Conservation (phyloP, 2,329 filamentous ascomycete genomes). For the Penicillium occitanis region DNA sequence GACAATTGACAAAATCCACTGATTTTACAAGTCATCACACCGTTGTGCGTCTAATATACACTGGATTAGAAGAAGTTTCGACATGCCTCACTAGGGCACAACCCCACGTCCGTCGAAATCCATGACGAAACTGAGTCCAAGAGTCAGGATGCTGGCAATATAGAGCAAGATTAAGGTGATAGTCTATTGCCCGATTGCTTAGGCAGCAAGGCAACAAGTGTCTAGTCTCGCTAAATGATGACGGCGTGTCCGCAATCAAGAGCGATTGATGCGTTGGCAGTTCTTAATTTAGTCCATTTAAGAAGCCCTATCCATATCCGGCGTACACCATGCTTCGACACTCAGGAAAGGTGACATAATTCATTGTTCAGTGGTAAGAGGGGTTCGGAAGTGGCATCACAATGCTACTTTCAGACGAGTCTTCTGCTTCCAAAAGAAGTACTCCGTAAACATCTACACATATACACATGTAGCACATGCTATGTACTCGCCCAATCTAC, state of each 20-base stretch:
- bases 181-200: conserved; percentile 1
- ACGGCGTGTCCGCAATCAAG: background rate
- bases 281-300: background rate
- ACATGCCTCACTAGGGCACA: conserved; percentile 7
- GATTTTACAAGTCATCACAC: background rate
- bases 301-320: background rate
- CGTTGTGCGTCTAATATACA: background rate
- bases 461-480: background rate
- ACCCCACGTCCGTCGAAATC: background rate
- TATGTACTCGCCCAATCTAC: background rate
- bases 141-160: background rate
- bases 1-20: background rate
- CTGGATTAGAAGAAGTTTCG: background rate
- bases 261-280: conserved; percentile 17
- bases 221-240: background rate
- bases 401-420: background rate
- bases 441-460: background rate
- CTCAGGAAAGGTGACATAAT: background rate
- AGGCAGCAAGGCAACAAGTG: background rate
- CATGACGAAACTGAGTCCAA: background rate
- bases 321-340: background rate
- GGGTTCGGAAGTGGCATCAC: background rate
- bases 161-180: background rate
- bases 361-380: background rate
- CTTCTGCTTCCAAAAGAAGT: background rate